Evolutionary conservation across 2,329 filamentous ascomycete species (phyloP).

Genomic region (Cytospora chrysosperma): DNA sequence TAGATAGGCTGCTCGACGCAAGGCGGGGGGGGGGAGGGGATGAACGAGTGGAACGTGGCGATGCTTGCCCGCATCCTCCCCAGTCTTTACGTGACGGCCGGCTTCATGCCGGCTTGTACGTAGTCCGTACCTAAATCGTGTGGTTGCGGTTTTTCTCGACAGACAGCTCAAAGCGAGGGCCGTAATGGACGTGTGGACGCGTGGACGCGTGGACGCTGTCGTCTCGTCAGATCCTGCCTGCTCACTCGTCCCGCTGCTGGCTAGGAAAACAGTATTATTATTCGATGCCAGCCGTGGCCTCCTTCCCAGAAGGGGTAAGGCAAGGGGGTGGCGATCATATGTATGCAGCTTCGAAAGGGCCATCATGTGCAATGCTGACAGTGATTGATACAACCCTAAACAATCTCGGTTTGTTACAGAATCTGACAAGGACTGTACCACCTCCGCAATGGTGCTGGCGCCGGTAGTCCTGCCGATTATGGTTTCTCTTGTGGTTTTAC

Average conservation of each 20-base stretch:
- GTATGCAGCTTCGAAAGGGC: not conserved
- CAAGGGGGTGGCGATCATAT: not conserved
- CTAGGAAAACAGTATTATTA: no score
- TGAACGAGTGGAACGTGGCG: no score
- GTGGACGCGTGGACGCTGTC: not conserved
- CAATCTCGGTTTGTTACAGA: not conserved
- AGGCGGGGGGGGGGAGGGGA: no score
- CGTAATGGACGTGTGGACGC: not conserved
- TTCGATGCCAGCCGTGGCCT: not conserved
- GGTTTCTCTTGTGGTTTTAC: not conserved
- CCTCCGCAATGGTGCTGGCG: not conserved
- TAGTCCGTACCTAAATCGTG: not conserved
- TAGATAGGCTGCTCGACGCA: not conserved
- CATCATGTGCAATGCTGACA: no score
- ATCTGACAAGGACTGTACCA: not conserved
- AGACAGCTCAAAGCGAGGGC: not conserved
- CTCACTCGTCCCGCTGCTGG: not conserved
- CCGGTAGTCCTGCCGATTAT: not conserved
- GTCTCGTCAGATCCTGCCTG: not conserved
- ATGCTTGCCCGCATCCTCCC: no score
- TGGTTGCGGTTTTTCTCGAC: not conserved
- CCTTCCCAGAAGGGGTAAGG: not conserved
- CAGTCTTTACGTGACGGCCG: not conserved
- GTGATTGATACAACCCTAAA: not conserved
- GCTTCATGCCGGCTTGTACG: not conserved